A percentile compares a stretch with the other conserved stretches of the same genome.
Conservation (phyloP, 2,329 filamentous ascomycete genomes). For the Alternaria ethzedia region DNA sequence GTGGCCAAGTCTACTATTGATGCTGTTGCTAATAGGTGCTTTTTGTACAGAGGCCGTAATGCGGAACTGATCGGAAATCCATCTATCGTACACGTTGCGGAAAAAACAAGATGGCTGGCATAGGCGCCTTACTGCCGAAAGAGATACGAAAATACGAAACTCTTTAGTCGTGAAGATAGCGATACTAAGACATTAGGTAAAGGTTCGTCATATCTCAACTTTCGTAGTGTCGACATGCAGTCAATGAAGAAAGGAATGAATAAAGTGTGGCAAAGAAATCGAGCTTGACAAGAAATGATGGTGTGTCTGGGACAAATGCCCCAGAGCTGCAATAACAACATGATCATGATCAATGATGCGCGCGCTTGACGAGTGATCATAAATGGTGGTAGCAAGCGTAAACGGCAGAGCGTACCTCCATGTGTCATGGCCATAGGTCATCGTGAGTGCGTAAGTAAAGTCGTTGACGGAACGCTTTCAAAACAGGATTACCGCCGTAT, state of each 20-base stretch:
- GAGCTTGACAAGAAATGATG: slow-evolving; percentile 19
- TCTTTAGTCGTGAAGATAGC: slow-evolving; percentile 41
- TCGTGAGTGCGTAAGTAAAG: slow-evolving; percentile 47
- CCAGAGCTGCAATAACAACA: slow-evolving; percentile 12
- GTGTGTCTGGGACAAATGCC: slow-evolving; percentile 17
- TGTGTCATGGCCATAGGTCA: slow-evolving; percentile 47
- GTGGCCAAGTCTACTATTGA: slow-evolving; percentile 34
- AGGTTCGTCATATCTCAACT: slow-evolving; percentile 40
- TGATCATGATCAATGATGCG: slow-evolving; percentile 27
- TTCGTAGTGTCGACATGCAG: slow-evolving; percentile 37
- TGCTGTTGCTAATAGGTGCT: slow-evolving; percentile 42
- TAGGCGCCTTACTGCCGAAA: slow-evolving; percentile 10
- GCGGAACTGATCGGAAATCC: slow-evolving; percentile 23
- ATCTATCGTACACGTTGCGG: slow-evolving; percentile 44
- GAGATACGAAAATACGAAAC: slow-evolving; percentile 13
- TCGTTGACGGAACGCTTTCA: slow-evolving; percentile 47
- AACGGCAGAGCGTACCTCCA: slow-evolving; percentile 45
- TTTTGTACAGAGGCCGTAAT: slow-evolving; percentile 50
- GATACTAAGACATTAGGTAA: slow-evolving; percentile 48
- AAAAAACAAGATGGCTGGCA: slow-evolving; percentile 19
- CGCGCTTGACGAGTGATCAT: slow-evolving; percentile 35
- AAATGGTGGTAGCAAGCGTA: slow-evolving; percentile 35
- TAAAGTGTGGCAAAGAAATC: slow-evolving; percentile 26
- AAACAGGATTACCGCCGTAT: slow-evolving; percentile 47
- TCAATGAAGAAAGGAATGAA: slow-evolving; percentile 24